Percentiles rank a stretch among this genome's conserved stretches.
These are phyloP conservation scores for Hippophae gyantsensis DNA, from an alignment of 306 rosid species.

Conservation along the genomic window DNA sequence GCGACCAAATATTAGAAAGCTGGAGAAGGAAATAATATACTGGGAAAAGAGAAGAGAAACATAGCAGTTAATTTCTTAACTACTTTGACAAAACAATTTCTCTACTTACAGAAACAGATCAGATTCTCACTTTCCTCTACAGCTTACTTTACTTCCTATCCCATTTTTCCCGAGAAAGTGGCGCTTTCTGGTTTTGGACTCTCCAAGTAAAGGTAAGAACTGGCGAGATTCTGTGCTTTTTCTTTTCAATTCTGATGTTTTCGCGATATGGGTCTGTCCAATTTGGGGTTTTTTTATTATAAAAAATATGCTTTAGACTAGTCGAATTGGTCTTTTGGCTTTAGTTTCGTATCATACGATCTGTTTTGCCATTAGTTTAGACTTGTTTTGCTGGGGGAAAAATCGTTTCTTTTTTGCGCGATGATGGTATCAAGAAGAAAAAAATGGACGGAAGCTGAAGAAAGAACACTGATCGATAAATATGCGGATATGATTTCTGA, in stretches of 20 bases:
- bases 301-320: not conserved
- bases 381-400: constrained; percentile 14
- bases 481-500: constrained; percentile 78
- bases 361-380: constrained; percentile 18
- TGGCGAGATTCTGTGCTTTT: constrained; percentile 1
- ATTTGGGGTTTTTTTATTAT: constrained; percentile 12
- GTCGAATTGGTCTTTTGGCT: constrained; percentile 1
- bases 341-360: constrained; percentile 18
- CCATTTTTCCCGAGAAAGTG: constrained; percentile 5
- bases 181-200: constrained; percentile 7
- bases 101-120: not conserved
- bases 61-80: not conserved
- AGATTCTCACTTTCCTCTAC: not conserved
- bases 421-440: constrained; percentile 82
- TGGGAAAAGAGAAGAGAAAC: no score
- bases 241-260: constrained; percentile 13
- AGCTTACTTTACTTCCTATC: not conserved
- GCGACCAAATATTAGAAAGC: no score
- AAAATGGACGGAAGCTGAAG: constrained; percentile 98
- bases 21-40: no score
- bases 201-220: constrained; percentile 16
- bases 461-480: constrained; percentile 79
- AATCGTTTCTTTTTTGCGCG: constrained; percentile 9
- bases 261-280: constrained; percentile 22
- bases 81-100: constrained; percentile 3